Percentiles rank a stretch among this genome's conserved stretches.
Evolutionary conservation across 2,329 filamentous ascomycete species (phyloP).

Genomic region (Pseudogymnoascus sp.): DNA sequence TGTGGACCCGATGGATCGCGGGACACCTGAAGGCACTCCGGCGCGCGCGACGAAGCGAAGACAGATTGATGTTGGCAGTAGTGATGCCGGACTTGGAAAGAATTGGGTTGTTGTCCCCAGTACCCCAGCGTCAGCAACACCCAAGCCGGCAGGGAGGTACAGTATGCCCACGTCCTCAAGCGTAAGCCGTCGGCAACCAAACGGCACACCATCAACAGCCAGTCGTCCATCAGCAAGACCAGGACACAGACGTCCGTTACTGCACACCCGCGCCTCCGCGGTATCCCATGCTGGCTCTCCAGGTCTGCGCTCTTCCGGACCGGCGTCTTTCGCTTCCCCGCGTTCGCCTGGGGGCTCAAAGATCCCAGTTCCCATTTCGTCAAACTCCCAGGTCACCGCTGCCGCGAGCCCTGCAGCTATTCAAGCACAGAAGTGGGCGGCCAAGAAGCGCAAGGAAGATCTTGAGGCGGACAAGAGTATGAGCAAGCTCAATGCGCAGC

Average conservation of each 20-base stretch:
- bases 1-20: slow-evolving; percentile 33
- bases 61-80: slow-evolving; percentile 37
- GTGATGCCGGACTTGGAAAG: slow-evolving; percentile 49
- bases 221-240: slow-evolving; percentile 27
- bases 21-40: slow-evolving; percentile 33
- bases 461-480: slow-evolving; percentile 73
- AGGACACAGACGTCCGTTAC: slow-evolving; percentile 27
- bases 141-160: slow-evolving; percentile 18
- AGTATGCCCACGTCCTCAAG: slow-evolving; percentile 24
- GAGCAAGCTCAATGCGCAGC: slow-evolving; percentile 67
- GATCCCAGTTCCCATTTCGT: slow-evolving; percentile 8
- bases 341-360: slow-evolving; percentile 32
- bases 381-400: not conserved
- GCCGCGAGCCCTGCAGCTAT: slow-evolving; percentile 34
- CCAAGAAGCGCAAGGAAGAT: slow-evolving; percentile 65
- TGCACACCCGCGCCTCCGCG: slow-evolving; percentile 32
- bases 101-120: slow-evolving; percentile 63
- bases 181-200: slow-evolving; percentile 8
- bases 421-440: slow-evolving; percentile 68
- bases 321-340: slow-evolving; percentile 48
- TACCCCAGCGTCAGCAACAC: slow-evolving; percentile 2
- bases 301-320: slow-evolving; percentile 33
- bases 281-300: slow-evolving; percentile 44
- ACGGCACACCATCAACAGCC: slow-evolving; percentile 15
- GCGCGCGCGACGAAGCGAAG: slow-evolving; percentile 40